Conservation (phyloP, 257 asterid species). For the Euphrasia confusa region DNA sequence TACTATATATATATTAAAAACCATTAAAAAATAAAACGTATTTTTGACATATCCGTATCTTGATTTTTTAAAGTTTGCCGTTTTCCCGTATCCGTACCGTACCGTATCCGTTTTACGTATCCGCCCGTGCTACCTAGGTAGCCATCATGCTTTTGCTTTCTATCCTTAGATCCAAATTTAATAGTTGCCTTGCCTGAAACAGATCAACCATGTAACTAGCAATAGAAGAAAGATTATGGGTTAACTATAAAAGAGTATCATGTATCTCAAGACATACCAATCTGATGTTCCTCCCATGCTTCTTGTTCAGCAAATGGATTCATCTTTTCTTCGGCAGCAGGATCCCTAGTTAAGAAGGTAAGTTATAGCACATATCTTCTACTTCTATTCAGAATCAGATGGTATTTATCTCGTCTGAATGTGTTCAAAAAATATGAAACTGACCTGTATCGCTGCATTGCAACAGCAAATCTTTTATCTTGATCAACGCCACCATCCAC, state of each 20-base stretch:
- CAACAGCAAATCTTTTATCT: slow-evolving; percentile 48
- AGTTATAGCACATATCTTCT: slow-evolving; percentile 18
- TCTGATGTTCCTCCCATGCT: slow-evolving; percentile 99
- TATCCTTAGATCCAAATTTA: slow-evolving; percentile 72
- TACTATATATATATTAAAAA: no score
- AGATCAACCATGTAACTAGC: slow-evolving; percentile 24
- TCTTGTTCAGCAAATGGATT: slow-evolving; percentile 98
- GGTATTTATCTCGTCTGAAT: no score
- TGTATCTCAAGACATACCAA: slow-evolving; percentile 40
- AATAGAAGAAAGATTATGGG: slow-evolving; percentile 22
- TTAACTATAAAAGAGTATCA: slow-evolving; percentile 12
- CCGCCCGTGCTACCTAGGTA: no score
- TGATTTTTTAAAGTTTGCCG: slow-evolving; percentile 79
- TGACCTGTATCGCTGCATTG: slow-evolving; percentile 42
- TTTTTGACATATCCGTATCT: no score
- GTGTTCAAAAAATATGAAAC: slow-evolving; percentile 14
- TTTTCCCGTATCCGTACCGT: no score
- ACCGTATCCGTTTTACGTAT: no score
- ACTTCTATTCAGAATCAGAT: not conserved
- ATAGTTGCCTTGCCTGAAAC: slow-evolving; percentile 82
- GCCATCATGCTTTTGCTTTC: slow-evolving; percentile 52
- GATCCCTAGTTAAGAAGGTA: slow-evolving; percentile 47
- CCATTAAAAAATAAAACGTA: no score
- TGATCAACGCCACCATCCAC: slow-evolving; percentile 42
- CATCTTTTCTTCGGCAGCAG: slow-evolving; percentile 81